Evolutionary conservation across 495 filamentous ascomycete species (phyloP).

Genomic region (Ramalina intermedia): DNA sequence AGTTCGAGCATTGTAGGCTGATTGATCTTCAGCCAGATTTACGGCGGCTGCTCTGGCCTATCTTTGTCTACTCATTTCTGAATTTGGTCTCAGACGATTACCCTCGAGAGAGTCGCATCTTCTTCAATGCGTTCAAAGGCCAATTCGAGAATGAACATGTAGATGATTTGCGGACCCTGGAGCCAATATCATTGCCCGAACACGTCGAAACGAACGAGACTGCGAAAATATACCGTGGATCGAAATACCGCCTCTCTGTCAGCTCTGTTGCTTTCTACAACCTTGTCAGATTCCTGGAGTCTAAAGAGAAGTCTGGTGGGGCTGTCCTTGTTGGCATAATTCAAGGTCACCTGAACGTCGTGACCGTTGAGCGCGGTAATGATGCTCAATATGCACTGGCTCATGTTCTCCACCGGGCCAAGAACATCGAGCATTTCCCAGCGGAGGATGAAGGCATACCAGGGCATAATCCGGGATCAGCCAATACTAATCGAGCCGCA

Average conservation of each 20-base stretch:
- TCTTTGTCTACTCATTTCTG: constrained; percentile 86
- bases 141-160: constrained; percentile 61
- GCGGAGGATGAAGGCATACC: constrained; percentile 88
- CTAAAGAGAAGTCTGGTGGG: constrained; percentile 65
- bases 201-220: constrained; percentile 59
- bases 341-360: constrained; percentile 56
- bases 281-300: constrained; percentile 77
- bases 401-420: constrained; percentile 52
- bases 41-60: constrained; percentile 69
- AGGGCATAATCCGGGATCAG: constrained; percentile 74
- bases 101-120: constrained; percentile 50
- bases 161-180: constrained; percentile 58
- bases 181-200: constrained; percentile 53
- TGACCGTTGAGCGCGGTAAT: constrained; percentile 57
- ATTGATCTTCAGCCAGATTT: constrained; percentile 58
- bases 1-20: constrained; percentile 11
- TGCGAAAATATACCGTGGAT: constrained; percentile 61
- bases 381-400: constrained; percentile 71
- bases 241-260: constrained; percentile 77
- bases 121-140: constrained; percentile 50
- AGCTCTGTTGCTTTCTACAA: constrained; percentile 64
- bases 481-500: constrained; percentile 54
- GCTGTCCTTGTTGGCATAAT: constrained; percentile 59
- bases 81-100: constrained; percentile 64
- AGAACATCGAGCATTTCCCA: constrained; percentile 47